These are phyloP conservation scores for Solanum medicagineum DNA, from an alignment of 257 asterid genomes.

Conservation along the genomic window DNA sequence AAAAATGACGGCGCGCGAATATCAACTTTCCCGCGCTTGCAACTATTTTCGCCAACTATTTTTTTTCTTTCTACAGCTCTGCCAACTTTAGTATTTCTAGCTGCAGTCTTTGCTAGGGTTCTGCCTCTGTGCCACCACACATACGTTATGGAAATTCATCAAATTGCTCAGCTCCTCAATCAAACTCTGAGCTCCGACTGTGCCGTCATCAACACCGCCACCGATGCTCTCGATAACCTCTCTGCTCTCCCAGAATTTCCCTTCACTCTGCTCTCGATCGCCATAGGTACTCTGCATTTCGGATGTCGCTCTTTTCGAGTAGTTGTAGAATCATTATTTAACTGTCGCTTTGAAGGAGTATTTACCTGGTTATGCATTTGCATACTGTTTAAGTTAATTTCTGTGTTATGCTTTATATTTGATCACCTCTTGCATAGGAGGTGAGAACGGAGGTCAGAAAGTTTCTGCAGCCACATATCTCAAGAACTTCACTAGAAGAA, in stretches of 20 bases:
- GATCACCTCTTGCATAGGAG: not conserved
- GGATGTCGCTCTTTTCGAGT: not conserved
- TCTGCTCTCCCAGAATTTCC: conserved; percentile 15
- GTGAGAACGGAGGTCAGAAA: conserved; percentile 15
- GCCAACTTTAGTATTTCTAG: not conserved
- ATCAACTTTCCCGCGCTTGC: conserved; percentile 19
- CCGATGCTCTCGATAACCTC: conserved; percentile 17
- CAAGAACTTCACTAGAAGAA: conserved; percentile 25
- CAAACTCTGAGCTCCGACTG: conserved; percentile 20
- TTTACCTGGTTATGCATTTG: not conserved
- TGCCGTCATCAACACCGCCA: conserved; percentile 3
- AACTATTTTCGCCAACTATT: not conserved
- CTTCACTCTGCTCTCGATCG: conserved; percentile 18
- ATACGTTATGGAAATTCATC: conserved; percentile 10
- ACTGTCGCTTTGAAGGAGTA: not conserved
- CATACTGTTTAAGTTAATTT: not conserved
- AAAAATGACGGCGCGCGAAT: not conserved
- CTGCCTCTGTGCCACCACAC: not conserved
- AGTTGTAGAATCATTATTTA: not conserved
- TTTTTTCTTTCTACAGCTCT: not conserved
- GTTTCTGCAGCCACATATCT: conserved; percentile 29
- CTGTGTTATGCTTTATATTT: not conserved
- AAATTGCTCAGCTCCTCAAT: conserved; percentile 10
- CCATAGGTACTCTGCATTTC: conserved; percentile 9
- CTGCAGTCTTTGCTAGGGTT: conserved; percentile 9